Conservation (phyloP, 257 asterid species). For the Jaltomata sinuosa region DNA sequence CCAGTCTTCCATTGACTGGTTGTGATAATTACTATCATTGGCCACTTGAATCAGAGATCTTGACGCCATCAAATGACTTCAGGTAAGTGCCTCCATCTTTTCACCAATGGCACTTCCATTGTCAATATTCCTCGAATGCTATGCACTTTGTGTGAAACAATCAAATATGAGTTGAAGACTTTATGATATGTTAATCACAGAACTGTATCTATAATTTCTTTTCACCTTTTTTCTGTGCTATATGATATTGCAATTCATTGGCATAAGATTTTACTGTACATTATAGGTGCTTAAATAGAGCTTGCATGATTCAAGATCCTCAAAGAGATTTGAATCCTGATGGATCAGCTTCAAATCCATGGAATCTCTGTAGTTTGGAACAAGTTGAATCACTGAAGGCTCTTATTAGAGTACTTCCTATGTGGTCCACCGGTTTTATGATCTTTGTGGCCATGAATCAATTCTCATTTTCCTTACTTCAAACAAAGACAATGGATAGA, state of each 20-base stretch:
- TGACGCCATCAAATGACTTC: constrained; percentile 1
- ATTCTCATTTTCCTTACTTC: background rate
- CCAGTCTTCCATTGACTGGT: background rate
- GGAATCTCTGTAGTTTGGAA: constrained; percentile 8
- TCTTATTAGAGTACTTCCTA: constrained; percentile 1
- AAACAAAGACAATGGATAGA: constrained; percentile 4
- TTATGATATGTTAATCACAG: background rate
- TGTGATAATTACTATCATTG: background rate
- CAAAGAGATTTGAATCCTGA: constrained; percentile 7
- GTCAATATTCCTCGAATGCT: background rate
- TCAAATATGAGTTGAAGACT: background rate
- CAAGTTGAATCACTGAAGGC: constrained; percentile 6
- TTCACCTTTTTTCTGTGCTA: background rate
- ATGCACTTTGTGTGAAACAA: background rate
- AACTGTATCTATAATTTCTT: background rate
- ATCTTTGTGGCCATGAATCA: background rate
- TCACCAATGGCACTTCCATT: background rate
- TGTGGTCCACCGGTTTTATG: constrained; percentile 13
- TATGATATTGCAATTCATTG: background rate
- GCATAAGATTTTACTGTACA: background rate
- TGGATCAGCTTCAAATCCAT: constrained; percentile 3
- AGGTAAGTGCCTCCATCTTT: background rate
- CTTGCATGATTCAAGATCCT: constrained; percentile 11
- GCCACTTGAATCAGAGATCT: background rate
- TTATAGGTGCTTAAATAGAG: constrained; percentile 9